Evolutionary conservation across 345 rosid genomes (phyloP), one percentile per base, ranked within the genome.

Genomic region (Murraya paniculata): DNA sequence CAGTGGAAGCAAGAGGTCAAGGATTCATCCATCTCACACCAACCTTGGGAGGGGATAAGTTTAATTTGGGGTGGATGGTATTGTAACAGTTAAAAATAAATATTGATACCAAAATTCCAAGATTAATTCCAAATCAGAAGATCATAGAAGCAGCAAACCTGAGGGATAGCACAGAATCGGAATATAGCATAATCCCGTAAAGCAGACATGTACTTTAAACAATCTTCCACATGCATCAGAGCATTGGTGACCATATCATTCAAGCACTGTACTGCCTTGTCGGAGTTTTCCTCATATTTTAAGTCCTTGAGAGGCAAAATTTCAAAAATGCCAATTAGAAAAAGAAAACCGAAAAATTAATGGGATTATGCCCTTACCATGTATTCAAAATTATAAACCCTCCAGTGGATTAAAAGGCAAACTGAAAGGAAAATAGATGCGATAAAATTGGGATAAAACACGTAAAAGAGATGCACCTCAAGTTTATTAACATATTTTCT

Each of bases 171-270:
- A 83, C 98, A 97, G 77, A 93, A 93, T 45, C 97, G 90, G 77
- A 94, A 93, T 76, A 91, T 91, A 76, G 93, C 83, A 76, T 92
- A 91, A 77, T 91, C 93, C 58, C 76, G 89, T 73, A 94, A 80
- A 21, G 84, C 84, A 72, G 88, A 77, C 96, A 94, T 86, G 89
- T 91, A 93, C 6, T 81, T 89, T 78, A 97, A 78, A 87, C 94
- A 93, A 85, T 97, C 98, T 71, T 94, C 96, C 65, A 80, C 78
- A 77, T 93, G 98, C 9, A 64, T 80, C 82, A 97, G 80, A 69
- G 97, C 94, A 87, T 93, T 93, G 33, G 98, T 90, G 76, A 97
- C 88, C 98, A 94, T 90, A 71, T 97, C 99, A 82, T 97, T 97
- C 88, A 97, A 84, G 85, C 99, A 97, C 69, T 87, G 89, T 82